Base-by-base conservation (phyloP, 2,329 filamentous ascomycete species). In the Aureobasidium subglaciale region DNA sequence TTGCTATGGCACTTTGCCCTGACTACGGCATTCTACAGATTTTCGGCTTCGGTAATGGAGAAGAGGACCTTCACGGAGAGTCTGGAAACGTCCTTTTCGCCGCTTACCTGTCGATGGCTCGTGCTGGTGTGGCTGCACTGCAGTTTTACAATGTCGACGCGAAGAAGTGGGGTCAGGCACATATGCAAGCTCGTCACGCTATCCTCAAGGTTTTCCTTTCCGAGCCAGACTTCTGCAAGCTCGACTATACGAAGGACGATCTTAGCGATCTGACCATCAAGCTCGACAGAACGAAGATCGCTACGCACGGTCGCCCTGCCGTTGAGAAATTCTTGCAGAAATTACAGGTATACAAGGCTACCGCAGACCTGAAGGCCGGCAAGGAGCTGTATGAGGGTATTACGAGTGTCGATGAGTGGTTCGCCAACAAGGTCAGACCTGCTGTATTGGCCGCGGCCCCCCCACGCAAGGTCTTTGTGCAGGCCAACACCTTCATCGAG, bases 121-220 rank as follows among this genome's bases (percentile, higher is more conserved):
- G 91, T 34, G 90, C 90, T n/a, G 93, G 93, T 59, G 78, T 99
- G 41, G 82, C 85, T 5, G 87, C 91, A 1, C 79, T 97, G 20
- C 92, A 97, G 69, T 90, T 93, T 78, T 97, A 90, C 90, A 90
- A 96, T 65, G 90, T 90, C 5, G 91, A 91, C 74, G 85, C 81
- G 63, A 79, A 84, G 62, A 96, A 95, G 74, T 96, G 91, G 91
- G 91, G 29, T 13, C 30, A 43, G 40, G 41, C 52, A 45, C 54
- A 54, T 68, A 95, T 90, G 73, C 90, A 95, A 72, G 91, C 90
- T 20, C 87, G 91, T 10, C 96, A 90, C 73, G 88, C 86, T 50
- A 96, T 96, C 64, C 75, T 96, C 37, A 83, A 82, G 55, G 91
- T 84, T 63, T 91, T 96, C 79, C 79, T 96, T 16, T 81, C 87